Base-by-base conservation (phyloP, 352 stramenopile genomes). In the Phytophthora palmivora region DNA sequence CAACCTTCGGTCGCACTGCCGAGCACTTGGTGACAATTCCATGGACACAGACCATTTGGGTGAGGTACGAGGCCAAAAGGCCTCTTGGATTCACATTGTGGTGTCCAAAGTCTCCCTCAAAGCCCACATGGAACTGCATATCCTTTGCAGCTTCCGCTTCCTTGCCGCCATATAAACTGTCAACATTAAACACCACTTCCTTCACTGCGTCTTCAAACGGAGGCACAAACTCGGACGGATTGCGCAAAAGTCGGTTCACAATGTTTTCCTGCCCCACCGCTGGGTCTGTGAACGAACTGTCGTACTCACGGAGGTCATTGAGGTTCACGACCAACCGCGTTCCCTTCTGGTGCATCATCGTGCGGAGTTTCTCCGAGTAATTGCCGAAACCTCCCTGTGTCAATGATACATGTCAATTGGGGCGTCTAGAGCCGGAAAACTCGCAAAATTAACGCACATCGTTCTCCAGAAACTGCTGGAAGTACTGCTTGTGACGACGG, bases 11-110 rank as follows among this genome's bases (percentile, higher is more conserved):
- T 49, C 98, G 95, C 55, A 99, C 94, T 3, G 93, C 82, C 10
- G 96, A 97, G 84, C 93, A 97, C 79, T 99, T 99, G 14, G 97
- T 99, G 19, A 99, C 97, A 56, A 99, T 99, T 12, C 98, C 98
- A 69, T 99, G 97, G 0, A 99, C 96, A 63, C 96, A 99, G 36
- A 99, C 96, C 58, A 99, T 88, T 51, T 98, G 88, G 8, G 92
- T 94, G 9, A 99, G 72, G 32, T 95, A 95, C 6, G 75, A 86
- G 8, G 94, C 94, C 7, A 94, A 83, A 22, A 99, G 79, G 0
- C 89, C 87, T 33, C 97, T 88, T n/a, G 97, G 97, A 61, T 88
- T 98, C 14, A 98, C 87, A 38, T 98, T 91, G 61, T 95, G 78
- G 49, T 91, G 79, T 10, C 94, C 95, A 47, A 99, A 98, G 52